Evolutionary conservation across 2,329 filamentous ascomycete genomes (phyloP).

Genomic region (Phialophora macrospora): DNA sequence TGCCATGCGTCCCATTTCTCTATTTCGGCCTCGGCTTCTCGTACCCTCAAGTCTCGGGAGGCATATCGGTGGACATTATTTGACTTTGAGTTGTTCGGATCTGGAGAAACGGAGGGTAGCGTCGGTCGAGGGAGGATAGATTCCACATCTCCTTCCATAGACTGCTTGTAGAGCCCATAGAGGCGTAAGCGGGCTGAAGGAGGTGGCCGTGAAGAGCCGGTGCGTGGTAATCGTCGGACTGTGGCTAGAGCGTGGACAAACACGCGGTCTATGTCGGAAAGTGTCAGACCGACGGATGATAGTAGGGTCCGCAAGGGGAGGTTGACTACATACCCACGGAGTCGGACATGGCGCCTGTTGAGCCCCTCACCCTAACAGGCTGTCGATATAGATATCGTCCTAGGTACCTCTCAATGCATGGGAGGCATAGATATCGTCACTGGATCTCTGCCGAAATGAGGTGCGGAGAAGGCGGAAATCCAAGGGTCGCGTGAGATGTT

Average conservation of each 20-base stretch:
- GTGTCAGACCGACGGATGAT: slow-evolving; percentile 12
- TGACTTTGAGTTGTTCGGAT: slow-evolving; percentile 30
- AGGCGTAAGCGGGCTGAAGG: slow-evolving; percentile 82
- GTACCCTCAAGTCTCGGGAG: slow-evolving; percentile 37
- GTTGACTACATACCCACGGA: slow-evolving; percentile 50
- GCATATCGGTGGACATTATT: slow-evolving; percentile 39
- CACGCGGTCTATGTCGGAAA: slow-evolving; percentile 75
- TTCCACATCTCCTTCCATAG: slow-evolving; percentile 96
- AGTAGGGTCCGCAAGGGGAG: background rate
- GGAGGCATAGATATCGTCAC: slow-evolving; percentile 11
- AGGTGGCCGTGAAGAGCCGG: slow-evolving; percentile 86
- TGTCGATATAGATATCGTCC: background rate
- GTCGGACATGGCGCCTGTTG: slow-evolving; percentile 42
- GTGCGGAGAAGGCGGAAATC: slow-evolving; percentile 23
- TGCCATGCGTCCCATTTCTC: slow-evolving; percentile 83
- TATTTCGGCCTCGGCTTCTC: slow-evolving; percentile 52
- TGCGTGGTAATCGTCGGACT: slow-evolving; percentile 95
- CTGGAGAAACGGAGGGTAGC: slow-evolving; percentile 37
- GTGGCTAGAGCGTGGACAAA: slow-evolving; percentile 99
- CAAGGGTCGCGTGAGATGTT: slow-evolving; percentile 15
- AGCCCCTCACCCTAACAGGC: slow-evolving; percentile 6
- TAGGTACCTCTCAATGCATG: background rate
- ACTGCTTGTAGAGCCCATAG: slow-evolving; percentile 98
- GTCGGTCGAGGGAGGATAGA: slow-evolving; percentile 87
- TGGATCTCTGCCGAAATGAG: slow-evolving; percentile 17